Evolutionary conservation across 1,284 basidiomycete genomes (phyloP).

Genomic region (Pyrrhoderma lamaoense): DNA sequence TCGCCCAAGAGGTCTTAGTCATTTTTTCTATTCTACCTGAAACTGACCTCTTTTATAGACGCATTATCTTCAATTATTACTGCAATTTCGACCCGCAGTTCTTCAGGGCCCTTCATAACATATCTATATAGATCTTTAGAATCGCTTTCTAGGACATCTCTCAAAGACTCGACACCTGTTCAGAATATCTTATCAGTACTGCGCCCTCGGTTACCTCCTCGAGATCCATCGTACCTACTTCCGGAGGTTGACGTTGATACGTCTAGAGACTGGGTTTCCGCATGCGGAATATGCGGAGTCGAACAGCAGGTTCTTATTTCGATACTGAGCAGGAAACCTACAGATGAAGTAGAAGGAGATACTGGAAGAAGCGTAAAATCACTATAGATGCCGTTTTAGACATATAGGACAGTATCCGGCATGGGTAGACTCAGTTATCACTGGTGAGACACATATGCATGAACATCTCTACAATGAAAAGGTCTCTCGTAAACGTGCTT

Average conservation of each 20-base stretch:
- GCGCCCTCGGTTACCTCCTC: slow-evolving; percentile 1
- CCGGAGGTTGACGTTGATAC: not conserved
- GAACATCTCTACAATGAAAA: not conserved
- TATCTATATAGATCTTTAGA: slow-evolving; percentile 4
- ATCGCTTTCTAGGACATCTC: not conserved
- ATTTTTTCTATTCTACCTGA: not conserved
- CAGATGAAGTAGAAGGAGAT: not conserved
- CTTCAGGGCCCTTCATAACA: not conserved
- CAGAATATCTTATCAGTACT: slow-evolving; percentile 1
- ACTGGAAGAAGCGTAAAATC: slow-evolving; percentile 7
- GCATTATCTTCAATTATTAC: slow-evolving; percentile 10
- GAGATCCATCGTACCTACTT: not conserved
- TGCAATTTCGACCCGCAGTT: slow-evolving; percentile 7
- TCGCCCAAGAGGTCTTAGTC: slow-evolving; percentile 6
- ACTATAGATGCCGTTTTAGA: not conserved
- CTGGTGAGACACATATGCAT: too few species aligned
- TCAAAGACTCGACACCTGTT: not conserved
- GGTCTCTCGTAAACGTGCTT: slow-evolving; percentile 8
- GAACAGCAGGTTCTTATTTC: slow-evolving; percentile 10
- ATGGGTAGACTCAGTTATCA: too few species aligned
- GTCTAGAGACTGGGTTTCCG: not conserved
- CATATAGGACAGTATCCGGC: too few species aligned
- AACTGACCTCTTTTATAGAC: not conserved
- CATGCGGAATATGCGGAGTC: not conserved
- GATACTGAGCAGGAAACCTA: slow-evolving; percentile 2